Evolutionary conservation across 768 basidiomycete species (phyloP).

Genomic region (Boletus pseudopeckii): DNA sequence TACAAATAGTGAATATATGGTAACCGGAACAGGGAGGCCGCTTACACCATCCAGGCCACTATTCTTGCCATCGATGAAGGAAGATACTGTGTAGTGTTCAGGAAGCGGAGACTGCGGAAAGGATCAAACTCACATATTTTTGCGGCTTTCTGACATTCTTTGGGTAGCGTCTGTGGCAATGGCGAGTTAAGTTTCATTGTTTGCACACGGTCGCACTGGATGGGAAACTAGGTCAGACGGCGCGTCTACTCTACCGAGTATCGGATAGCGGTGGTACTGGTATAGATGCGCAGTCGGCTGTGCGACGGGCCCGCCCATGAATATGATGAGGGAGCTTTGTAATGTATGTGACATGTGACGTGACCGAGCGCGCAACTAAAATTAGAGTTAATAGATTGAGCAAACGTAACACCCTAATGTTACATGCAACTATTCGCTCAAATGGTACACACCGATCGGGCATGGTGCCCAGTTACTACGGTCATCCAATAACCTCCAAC

Average conservation of each 20-base stretch:
- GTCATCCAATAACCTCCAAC: constrained; percentile 53
- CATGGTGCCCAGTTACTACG: constrained; percentile 55
- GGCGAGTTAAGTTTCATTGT: constrained; percentile 50
- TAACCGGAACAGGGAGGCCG: neutral
- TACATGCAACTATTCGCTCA: constrained; percentile 5
- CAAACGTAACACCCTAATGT: neutral
- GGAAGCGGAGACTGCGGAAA: neutral
- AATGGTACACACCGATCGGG: constrained; percentile 60
- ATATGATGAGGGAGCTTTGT: constrained; percentile 9
- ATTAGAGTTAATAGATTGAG: neutral
- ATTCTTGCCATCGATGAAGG: constrained; percentile 77
- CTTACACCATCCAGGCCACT: constrained; percentile 80
- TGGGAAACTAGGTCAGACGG: neutral
- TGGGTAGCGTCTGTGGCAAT: constrained; percentile 56
- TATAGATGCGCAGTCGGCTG: constrained; percentile 21
- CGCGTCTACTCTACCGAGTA: neutral
- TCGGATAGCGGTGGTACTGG: neutral
- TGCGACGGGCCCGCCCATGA: neutral
- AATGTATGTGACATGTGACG: constrained; percentile 22
- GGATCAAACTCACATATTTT: constrained; percentile 64
- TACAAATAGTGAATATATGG: neutral
- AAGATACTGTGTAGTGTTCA: constrained; percentile 53
- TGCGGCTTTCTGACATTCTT: constrained; percentile 84
- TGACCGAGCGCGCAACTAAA: neutral
- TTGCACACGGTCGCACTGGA: neutral